A percentile compares a stretch with the other conserved stretches of the same genome.
Conservation (phyloP, 345 rosid species). For the Euphorbia peplus region DNA sequence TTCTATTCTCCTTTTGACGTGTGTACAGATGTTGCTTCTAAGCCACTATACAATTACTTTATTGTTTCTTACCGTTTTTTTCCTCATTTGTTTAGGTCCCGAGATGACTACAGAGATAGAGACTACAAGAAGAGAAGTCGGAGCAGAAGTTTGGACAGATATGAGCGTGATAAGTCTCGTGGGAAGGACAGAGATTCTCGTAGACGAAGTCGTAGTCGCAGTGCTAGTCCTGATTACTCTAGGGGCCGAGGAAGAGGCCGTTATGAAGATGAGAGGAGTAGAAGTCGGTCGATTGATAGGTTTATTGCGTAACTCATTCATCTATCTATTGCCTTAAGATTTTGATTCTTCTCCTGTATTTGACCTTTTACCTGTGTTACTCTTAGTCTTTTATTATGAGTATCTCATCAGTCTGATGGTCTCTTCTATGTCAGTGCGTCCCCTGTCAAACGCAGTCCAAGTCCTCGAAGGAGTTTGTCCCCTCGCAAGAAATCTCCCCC, state of each 20-base stretch:
- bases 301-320: constrained; percentile 8
- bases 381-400: background rate
- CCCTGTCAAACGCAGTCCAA: constrained; percentile 35
- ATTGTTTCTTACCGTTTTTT: background rate
- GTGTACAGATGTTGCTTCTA: background rate
- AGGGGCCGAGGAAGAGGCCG: constrained; percentile 43
- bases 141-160: constrained; percentile 48
- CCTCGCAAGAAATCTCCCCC: constrained; percentile 31
- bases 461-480: constrained; percentile 39
- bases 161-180: constrained; percentile 45
- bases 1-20: background rate
- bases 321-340: background rate
- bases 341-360: background rate
- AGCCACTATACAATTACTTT: background rate
- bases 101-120: constrained; percentile 46
- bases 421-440: constrained; percentile 33
- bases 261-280: constrained; percentile 45
- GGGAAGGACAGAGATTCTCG: constrained; percentile 40
- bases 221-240: constrained; percentile 48
- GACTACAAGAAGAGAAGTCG: constrained; percentile 45
- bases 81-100: constrained; percentile 24
- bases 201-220: constrained; percentile 43
- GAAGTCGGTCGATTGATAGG: constrained; percentile 49
- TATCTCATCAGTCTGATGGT: background rate
- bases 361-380: background rate